Evolutionary conservation across 1,284 basidiomycete genomes (phyloP).

Genomic region (Moniliella sp.): DNA sequence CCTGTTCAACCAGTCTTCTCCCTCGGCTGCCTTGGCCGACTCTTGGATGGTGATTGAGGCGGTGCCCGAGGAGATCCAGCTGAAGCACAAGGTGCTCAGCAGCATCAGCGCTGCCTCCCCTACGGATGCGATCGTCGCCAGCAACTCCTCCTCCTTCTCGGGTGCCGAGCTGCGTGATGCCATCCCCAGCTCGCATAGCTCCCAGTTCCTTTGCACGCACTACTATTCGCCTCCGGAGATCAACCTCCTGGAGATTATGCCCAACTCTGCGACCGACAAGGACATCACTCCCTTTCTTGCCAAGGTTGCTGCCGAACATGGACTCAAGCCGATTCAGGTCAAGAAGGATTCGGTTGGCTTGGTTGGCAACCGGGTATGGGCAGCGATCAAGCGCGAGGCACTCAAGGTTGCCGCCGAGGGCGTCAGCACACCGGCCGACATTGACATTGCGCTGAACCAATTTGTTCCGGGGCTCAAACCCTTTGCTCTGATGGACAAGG

Average conservation of each 20-base stretch:
- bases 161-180: too few species aligned
- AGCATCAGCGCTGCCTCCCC: too few species aligned
- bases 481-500: slow-evolving; percentile 3
- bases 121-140: too few species aligned
- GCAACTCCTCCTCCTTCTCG: too few species aligned
- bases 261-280: slow-evolving; percentile 1
- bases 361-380: slow-evolving; percentile 3
- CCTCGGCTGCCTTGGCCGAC: too few species aligned
- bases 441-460: neutral
- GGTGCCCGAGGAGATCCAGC: too few species aligned
- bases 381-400: slow-evolving; percentile 38
- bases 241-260: slow-evolving; percentile 2
- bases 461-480: slow-evolving; percentile 1
- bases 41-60: too few species aligned
- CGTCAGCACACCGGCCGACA: slow-evolving; percentile 5
- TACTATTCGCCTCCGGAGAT: slow-evolving; percentile 2
- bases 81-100: too few species aligned
- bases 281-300: slow-evolving; percentile 1
- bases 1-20: too few species aligned
- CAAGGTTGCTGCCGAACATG: slow-evolving; percentile 1
- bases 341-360: slow-evolving; percentile 3
- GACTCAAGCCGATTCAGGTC: slow-evolving; percentile 1
- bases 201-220: slow-evolving; percentile 1
- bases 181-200: neutral
- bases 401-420: slow-evolving; percentile 49